A percentile compares a stretch with the other conserved stretches of the same genome.
These are phyloP conservation scores for Elsinoe necatrix DNA, from an alignment of 2,329 filamentous ascomycete species.

Conservation along the genomic window DNA sequence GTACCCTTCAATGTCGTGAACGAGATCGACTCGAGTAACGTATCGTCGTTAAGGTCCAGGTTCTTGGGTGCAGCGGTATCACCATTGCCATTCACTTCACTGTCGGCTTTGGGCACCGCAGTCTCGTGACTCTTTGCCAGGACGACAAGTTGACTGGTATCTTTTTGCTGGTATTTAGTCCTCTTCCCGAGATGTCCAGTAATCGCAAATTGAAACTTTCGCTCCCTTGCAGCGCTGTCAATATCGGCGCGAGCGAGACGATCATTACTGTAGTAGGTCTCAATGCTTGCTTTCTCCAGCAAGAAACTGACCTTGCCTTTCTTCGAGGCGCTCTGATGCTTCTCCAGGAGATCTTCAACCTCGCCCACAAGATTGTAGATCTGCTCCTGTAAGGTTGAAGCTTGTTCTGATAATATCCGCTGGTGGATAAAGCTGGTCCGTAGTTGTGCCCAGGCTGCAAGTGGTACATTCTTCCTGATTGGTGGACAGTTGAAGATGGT, in stretches of 20 bases:
- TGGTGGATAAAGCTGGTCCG: conserved; percentile 68
- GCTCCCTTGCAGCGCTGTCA: conserved; percentile 54
- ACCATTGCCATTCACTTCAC: background rate
- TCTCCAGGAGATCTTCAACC: conserved; percentile 40
- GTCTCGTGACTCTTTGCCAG: conserved; percentile 60
- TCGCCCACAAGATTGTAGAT: conserved; percentile 54
- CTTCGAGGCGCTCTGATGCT: conserved; percentile 10
- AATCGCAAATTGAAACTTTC: conserved; percentile 70
- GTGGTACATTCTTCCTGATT: conserved; percentile 38
- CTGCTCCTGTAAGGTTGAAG: conserved; percentile 49
- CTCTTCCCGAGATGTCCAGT: conserved; percentile 81
- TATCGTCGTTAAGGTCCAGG: conserved; percentile 82
- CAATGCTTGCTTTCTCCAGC: conserved; percentile 72
- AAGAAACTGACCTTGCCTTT: conserved; percentile 61
- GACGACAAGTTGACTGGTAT: conserved; percentile 81
- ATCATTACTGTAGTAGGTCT: conserved; percentile 77
- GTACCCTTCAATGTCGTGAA: conserved; percentile 52
- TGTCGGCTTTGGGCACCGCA: conserved; percentile 1
- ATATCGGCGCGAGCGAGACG: conserved; percentile 64
- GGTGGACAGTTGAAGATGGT: conserved; percentile 45
- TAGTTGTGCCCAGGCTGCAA: conserved; percentile 55
- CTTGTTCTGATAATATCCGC: conserved; percentile 55
- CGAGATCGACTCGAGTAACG: conserved; percentile 75
- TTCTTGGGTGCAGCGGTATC: conserved; percentile 37
- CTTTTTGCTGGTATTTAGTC: conserved; percentile 70